phyloP scores from a whole-genome alignment of 257 asterid genomes.

The Solanum appendiculatum region DNA sequence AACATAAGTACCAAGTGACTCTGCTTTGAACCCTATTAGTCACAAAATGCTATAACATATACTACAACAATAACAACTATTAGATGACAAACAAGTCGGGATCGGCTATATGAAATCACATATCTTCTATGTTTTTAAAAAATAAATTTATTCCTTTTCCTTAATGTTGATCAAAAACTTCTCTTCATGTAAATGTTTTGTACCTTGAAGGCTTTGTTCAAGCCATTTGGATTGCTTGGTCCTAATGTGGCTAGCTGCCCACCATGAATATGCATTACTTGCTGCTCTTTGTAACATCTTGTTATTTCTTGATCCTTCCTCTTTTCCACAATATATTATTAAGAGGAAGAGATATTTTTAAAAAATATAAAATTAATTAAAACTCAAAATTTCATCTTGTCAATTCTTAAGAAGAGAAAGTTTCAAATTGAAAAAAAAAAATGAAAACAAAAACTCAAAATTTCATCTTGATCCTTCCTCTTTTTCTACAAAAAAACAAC shows the following conservation, averaged over 20 bases:
- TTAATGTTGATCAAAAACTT: background rate
- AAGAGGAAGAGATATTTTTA: background rate
- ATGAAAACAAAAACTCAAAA: background rate
- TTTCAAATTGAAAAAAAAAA: background rate
- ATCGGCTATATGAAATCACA: background rate
- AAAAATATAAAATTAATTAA: background rate
- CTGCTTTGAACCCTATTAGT: background rate
- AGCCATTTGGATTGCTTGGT: constrained; percentile 43
- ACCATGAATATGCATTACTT: constrained; percentile 42
- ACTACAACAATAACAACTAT: background rate
- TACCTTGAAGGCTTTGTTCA: constrained; percentile 35
- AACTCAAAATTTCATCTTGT: background rate
- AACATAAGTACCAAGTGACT: no score
- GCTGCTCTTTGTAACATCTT: constrained; percentile 32
- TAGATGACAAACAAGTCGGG: background rate
- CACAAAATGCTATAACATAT: background rate
- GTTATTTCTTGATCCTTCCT: background rate
- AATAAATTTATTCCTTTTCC: background rate
- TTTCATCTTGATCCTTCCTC: background rate
- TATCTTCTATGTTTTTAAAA: background rate
- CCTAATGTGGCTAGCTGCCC: constrained; percentile 40
- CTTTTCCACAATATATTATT: background rate
- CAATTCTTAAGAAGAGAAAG: background rate
- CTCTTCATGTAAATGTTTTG: background rate
- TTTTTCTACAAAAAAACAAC: background rate